Evolutionary conservation across 2,329 filamentous ascomycete genomes (phyloP), one percentile per base, ranked within the genome.

Genomic region (Colletotrichum karsti): DNA sequence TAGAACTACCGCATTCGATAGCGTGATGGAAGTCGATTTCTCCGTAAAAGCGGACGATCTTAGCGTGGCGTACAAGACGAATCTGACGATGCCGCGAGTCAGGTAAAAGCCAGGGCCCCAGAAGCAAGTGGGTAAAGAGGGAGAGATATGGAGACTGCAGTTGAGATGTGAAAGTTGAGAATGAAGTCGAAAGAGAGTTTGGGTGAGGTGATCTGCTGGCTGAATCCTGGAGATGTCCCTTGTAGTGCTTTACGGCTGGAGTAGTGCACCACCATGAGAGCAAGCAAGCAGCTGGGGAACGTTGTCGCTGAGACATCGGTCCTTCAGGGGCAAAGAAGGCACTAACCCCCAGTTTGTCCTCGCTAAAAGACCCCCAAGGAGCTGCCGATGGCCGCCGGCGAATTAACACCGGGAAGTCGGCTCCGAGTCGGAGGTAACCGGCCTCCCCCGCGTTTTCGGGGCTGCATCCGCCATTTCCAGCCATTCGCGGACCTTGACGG

Each of bases 61-160:
- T 53, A 53, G 62, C 46, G 54, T 53, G 44, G 24, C 33, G 26
- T 4, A 13, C 15, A 33, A 24, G 61, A 42, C 18, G 28, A 56
- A 56, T 22, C 44, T 42, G 44, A 48, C 59, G 53, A 58, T 67
- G 28, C 15, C 60, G 53, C 59, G 59, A 67, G 64, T 67, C 53
- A 67, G 42, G 44, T 13, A 15, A 13, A 13, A 24, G 30, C 4
- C 59, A 41, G 51, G 44, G 28, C 9, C n/a, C 22, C 0, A 28
- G 8, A 13, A 18, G 28, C 15, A 15, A 18, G 46, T 7, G 46
- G n/a, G n/a, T n/a, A n/a, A n/a, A n/a, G n/a, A n/a, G n/a, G n/a
- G n/a, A n/a, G n/a, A n/a, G n/a, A n/a, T n/a, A n/a, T 46, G 42
- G 42, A 24, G 20, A 46, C 15, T 46, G 42, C 13, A 24, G 8